Evolutionary conservation across 371 early-diverging fungal species (phyloP), one percentile per base, ranked within the genome.

Genomic region (Mortierella sp.): DNA sequence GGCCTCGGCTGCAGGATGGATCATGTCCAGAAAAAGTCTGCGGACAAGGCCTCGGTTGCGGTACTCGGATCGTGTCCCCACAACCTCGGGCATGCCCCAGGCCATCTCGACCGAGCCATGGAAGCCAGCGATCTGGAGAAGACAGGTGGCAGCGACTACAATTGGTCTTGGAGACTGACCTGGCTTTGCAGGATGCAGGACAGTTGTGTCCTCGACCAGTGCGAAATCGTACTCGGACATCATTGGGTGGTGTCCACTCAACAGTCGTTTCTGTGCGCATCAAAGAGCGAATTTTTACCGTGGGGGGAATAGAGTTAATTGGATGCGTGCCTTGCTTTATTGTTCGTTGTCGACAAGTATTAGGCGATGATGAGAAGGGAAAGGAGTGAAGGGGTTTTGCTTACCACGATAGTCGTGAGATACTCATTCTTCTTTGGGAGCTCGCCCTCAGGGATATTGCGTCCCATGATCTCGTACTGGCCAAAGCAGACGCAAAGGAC

Each of bases 1-100:
- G 13, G 69, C 77, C 2, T 77, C 77, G 1, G 77, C 66, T 13
- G 58, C 77, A 7, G 81, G 81, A 48, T 81, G 81, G 26, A 81
- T 76, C 77, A 81, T 73, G 10, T 81, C 74, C 44, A 73, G 8
- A 66, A 81, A 67, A 40, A 81, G 22, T 16, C 53, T 55, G 24
- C 68, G 69, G 45, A 77, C 64, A 50, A 81, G 53, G 1, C 82
- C 82, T 11, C 70, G 61, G 29, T 68, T 71, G 29, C 82, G 77
- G 58, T 73, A 77, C 4, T 58, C 71, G 14, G 68, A 53, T 9
- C 44, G 66, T 24, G 70, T 37, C 16, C 50, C 69, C 0, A 80
- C 67, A 16, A 45, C 43, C 63, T 55, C 77, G 11, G 64, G 64
- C 5, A 31, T 34, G 9, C 71, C 77, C 55, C 48, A 63, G 0